Base-by-base conservation (phyloP, 495 filamentous ascomycete genomes). In the Penicillium fimorum region DNA sequence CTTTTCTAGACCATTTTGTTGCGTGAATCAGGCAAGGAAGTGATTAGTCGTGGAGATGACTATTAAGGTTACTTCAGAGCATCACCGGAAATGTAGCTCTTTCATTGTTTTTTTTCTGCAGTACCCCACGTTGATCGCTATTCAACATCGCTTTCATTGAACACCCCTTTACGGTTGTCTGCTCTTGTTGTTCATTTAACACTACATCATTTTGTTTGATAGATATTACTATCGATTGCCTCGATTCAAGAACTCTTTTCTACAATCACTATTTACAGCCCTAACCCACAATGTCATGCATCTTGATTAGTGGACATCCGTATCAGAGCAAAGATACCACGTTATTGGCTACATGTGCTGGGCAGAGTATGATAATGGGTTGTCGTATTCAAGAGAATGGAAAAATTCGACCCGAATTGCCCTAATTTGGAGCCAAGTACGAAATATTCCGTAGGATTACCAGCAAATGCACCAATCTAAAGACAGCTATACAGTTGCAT, bases 11-110 rank as follows among this genome's bases (percentile, higher is more conserved):
- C 76, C 6, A 68, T 81, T 27, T 53, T 81, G 47, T 64, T 81
- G 43, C 68, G 76, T 22, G 71, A 73, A 25, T 74, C 65, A 7
- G 69, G 72, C 40, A 80, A 81, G 62, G 78, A 81, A 55, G 68
- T 81, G 4, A 73, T 81, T 51, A 79, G 76, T 55, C 72, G 78
- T 51, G 78, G 78, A 20, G 75, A 77, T 53, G 78, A 81, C 65
- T 81, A 37, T n/a, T 37, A 6, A n/a, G 32, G 6, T 27, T 4
- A 27, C 25, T 4, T 27, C 25, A 7, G 25, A 27, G 33, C 13
- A 37, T 37, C 13, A 37, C 33, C 13, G 6, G 7, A 15, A n/a
- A 5, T 37, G 33, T 5, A 7, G 13, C 33, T 5, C 33, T 37
- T n/a, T n/a, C 13, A 37, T 37, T n/a, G 4, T 5, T n/a, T 37